Conservation (phyloP, 78 protist genomes). For the Dictyostelium discoideum region dicty_2.7 NC_007088.5:6801501-6802000, state of each 20-base stretch:
- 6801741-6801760: slow-evolving; percentile 1
- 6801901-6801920: no score
- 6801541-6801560: slow-evolving; percentile 86
- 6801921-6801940: neutral
- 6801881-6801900: no score
- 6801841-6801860: no score
- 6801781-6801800: neutral
- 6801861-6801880: no score
- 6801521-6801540: slow-evolving; percentile 66
- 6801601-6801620: slow-evolving; percentile 85
- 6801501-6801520: slow-evolving; percentile 40
- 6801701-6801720: slow-evolving; percentile 4
- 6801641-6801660: slow-evolving; percentile 31
- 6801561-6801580: slow-evolving; percentile 92
- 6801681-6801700: slow-evolving; percentile 33
- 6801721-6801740: slow-evolving; percentile 2
- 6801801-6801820: neutral
- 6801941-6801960: no score
- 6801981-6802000: no score
- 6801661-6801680: slow-evolving; percentile 59
- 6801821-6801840: neutral
- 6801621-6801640: slow-evolving; percentile 48
- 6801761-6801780: slow-evolving; percentile 25
- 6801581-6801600: slow-evolving; percentile 90
- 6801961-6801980: no score